These are phyloP conservation scores for Acacia crassicarpa DNA, from an alignment of 306 rosid genomes.

Conservation along the genomic window DNA sequence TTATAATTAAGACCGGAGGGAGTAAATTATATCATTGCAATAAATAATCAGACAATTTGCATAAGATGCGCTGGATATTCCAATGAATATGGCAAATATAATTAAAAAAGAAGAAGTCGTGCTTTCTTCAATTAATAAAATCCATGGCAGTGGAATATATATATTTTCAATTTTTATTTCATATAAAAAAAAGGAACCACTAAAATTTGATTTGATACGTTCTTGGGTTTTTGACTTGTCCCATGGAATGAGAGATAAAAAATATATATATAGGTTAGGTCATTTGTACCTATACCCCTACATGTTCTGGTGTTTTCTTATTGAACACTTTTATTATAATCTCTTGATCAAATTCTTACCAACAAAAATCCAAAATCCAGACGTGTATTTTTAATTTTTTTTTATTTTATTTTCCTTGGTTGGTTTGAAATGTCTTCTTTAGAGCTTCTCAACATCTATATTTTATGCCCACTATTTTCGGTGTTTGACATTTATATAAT, in stretches of 20 bases:
- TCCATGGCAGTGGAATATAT: background rate
- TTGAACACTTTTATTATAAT: background rate
- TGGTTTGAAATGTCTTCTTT: background rate
- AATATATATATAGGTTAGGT: background rate
- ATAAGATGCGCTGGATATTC: conserved; percentile 34
- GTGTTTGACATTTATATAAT: background rate
- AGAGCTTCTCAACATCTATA: background rate
- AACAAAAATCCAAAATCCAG: background rate
- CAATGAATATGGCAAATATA: background rate
- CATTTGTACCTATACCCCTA: conserved; percentile 15
- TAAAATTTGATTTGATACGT: conserved; percentile 3
- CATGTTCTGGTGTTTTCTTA: background rate
- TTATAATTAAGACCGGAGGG: too few species aligned
- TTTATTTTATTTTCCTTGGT: background rate
- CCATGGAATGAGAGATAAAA: conserved; percentile 10
- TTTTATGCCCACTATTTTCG: background rate
- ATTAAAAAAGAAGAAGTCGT: background rate
- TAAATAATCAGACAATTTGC: conserved; percentile 36
- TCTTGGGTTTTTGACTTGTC: conserved; percentile 25
- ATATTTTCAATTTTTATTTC: conserved; percentile 10
- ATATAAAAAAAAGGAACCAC: background rate
- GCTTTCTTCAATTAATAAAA: conserved; percentile 3
- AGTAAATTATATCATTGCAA: conserved; percentile 9
- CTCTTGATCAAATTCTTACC: conserved; percentile 2
- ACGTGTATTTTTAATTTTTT: background rate